phyloP scores from a whole-genome alignment of 2,329 filamentous ascomycete genomes.

The Harringtonia lauricola region DNA sequence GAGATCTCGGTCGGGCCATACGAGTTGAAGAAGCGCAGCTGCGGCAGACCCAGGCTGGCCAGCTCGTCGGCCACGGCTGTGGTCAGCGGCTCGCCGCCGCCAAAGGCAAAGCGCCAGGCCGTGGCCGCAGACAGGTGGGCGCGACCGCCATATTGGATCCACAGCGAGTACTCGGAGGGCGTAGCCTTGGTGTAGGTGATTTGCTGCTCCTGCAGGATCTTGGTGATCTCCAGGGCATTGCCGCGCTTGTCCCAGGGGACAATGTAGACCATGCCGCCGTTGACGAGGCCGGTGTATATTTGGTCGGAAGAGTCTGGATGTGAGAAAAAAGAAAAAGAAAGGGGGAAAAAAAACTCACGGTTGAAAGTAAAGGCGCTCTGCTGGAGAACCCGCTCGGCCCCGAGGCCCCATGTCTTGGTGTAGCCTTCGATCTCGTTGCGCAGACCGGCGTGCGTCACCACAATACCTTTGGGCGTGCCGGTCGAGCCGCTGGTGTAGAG shows the following conservation, averaged over 20 bases:
- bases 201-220: slow-evolving; percentile 18
- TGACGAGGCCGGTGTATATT: slow-evolving; percentile 22
- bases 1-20: slow-evolving; percentile 22
- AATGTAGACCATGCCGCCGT: slow-evolving; percentile 25
- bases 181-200: slow-evolving; percentile 24
- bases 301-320: no score
- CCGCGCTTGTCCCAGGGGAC: slow-evolving; percentile 18
- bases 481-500: slow-evolving; percentile 50
- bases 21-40: slow-evolving; percentile 12
- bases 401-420: slow-evolving; percentile 15
- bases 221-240: slow-evolving; percentile 22
- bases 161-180: slow-evolving; percentile 23
- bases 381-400: neutral
- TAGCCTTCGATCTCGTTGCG: slow-evolving; percentile 24
- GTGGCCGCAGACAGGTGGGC: neutral
- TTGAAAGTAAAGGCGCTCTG: slow-evolving; percentile 28
- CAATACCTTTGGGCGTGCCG: slow-evolving; percentile 45
- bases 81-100: slow-evolving; percentile 7
- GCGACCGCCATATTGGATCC: slow-evolving; percentile 9
- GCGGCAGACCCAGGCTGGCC: neutral
- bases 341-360: no score
- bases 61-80: no score
- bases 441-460: slow-evolving; percentile 45
- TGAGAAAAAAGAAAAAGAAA: no score
- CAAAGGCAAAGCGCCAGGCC: neutral